Percentiles rank a stretch among this genome's conserved stretches.
Conservation (phyloP, 2,329 filamentous ascomycete species). For the Fusarium xylarioides region DNA sequence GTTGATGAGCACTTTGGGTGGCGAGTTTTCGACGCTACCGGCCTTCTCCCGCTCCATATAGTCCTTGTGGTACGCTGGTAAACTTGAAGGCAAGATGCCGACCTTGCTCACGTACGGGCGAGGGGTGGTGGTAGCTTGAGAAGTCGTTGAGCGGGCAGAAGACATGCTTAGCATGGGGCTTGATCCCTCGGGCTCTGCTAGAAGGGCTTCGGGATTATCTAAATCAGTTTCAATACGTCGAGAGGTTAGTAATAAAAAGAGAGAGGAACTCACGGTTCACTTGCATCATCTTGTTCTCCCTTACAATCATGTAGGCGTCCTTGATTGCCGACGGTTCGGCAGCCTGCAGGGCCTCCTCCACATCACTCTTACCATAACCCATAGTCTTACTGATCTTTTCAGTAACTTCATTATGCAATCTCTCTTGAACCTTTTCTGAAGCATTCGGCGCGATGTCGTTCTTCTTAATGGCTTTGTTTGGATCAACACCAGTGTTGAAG, state of each 20-base stretch:
- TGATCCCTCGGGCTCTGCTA: slow-evolving; percentile 49
- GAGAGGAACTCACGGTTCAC: slow-evolving; percentile 77
- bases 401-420: slow-evolving; percentile 90
- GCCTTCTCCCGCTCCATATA: slow-evolving; percentile 80
- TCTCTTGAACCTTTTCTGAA: slow-evolving; percentile 81
- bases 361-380: slow-evolving; percentile 95
- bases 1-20: slow-evolving; percentile 54
- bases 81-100: slow-evolving; percentile 87
- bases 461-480: slow-evolving; percentile 88
- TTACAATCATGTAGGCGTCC: slow-evolving; percentile 97
- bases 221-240: slow-evolving; percentile 43
- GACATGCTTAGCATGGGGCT: slow-evolving; percentile 65
- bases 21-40: slow-evolving; percentile 56
- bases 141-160: slow-evolving; percentile 63
- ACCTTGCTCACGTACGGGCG: slow-evolving; percentile 82
- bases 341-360: slow-evolving; percentile 90
- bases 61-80: slow-evolving; percentile 90
- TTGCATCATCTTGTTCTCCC: slow-evolving; percentile 98
- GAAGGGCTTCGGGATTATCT: slow-evolving; percentile 49
- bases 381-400: slow-evolving; percentile 97
- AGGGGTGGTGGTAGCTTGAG: slow-evolving; percentile 58
- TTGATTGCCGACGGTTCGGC: slow-evolving; percentile 98
- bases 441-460: slow-evolving; percentile 83
- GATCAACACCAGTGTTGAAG: slow-evolving; percentile 91
- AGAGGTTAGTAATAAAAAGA: background rate